Percentiles rank a stretch among this genome's conserved stretches.
Conservation (phyloP, 768 basidiomycete genomes). For the Calocera cornea region DNA sequence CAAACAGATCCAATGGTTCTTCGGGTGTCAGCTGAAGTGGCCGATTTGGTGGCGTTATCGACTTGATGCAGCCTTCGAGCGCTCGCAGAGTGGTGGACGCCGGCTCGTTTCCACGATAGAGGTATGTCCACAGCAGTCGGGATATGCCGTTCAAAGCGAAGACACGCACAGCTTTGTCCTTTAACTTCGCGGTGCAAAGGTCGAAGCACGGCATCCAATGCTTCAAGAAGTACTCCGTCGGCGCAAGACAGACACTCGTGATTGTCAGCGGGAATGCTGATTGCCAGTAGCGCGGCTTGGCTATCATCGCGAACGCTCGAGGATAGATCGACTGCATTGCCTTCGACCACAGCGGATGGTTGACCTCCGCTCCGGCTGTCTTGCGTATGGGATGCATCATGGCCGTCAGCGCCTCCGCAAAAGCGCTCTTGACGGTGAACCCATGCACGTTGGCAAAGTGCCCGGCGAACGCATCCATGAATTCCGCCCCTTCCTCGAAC, state of each 20-base stretch:
- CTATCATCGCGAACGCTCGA: conserved; percentile 70
- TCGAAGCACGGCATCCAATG: conserved; percentile 71
- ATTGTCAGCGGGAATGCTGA: conserved; percentile 75
- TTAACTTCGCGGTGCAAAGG: conserved; percentile 56
- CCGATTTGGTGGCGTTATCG: conserved; percentile 66
- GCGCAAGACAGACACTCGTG: conserved; percentile 74
- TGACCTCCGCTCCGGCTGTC: conserved; percentile 93
- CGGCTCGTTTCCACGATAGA: conserved; percentile 85
- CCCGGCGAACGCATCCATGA: conserved; percentile 69
- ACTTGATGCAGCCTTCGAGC: conserved; percentile 57
- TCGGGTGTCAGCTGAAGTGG: conserved; percentile 50
- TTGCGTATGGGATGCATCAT: conserved; percentile 81
- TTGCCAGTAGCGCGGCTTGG: conserved; percentile 81
- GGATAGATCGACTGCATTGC: conserved; percentile 75
- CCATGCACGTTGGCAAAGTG: conserved; percentile 78
- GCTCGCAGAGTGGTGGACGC: conserved; percentile 66
- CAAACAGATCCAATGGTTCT: conserved; percentile 61
- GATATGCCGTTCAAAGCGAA: conserved; percentile 69
- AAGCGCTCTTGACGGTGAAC: conserved; percentile 63
- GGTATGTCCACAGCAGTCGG: conserved; percentile 82
- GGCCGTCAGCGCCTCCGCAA: conserved; percentile 66
- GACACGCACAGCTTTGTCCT: conserved; percentile 63
- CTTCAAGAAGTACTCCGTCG: conserved; percentile 69
- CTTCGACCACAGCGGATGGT: conserved; percentile 88
- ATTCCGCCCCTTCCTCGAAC: conserved; percentile 88